Conservation (phyloP, 192 early-diverging fungal species). For the Rhizoclosmatium globosum region DNA sequence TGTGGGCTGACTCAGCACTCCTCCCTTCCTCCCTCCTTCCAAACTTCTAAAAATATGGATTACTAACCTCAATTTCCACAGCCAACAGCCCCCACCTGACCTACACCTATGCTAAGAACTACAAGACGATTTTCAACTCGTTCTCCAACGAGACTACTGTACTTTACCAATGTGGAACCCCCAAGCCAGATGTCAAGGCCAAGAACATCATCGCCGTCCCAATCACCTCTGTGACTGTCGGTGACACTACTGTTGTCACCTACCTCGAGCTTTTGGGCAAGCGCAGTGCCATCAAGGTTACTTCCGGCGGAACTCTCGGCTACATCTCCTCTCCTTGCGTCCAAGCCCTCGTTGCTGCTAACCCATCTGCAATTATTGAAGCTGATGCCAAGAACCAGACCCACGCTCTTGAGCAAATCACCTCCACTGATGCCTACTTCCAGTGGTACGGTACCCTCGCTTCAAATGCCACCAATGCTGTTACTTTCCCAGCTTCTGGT, state of each 20-base stretch:
- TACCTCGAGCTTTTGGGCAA: slow-evolving; percentile 53
- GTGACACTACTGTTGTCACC: slow-evolving; percentile 50
- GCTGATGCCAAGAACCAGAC: slow-evolving; percentile 4
- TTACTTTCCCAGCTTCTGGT: slow-evolving; percentile 40
- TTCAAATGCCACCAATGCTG: slow-evolving; percentile 39
- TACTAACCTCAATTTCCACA: slow-evolving; percentile 24
- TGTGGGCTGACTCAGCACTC: no score
- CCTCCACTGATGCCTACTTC: slow-evolving; percentile 33
- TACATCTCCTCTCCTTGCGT: slow-evolving; percentile 50
- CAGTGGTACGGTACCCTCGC: slow-evolving; percentile 7
- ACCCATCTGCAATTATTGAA: slow-evolving; percentile 12
- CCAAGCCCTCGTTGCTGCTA: slow-evolving; percentile 32
- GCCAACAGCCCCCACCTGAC: slow-evolving; percentile 28
- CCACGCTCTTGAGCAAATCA: slow-evolving; percentile 7
- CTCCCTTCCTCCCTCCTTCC: no score
- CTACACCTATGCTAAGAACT: slow-evolving; percentile 52
- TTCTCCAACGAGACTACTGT: slow-evolving; percentile 41
- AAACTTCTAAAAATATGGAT: no score
- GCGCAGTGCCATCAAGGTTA: slow-evolving; percentile 45
- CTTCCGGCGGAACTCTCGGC: slow-evolving; percentile 17
- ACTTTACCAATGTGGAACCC: slow-evolving; percentile 58
- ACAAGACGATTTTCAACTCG: slow-evolving; percentile 54
- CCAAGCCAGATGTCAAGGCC: slow-evolving; percentile 41
- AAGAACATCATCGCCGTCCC: slow-evolving; percentile 45
- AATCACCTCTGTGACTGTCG: slow-evolving; percentile 38